Evolutionary conservation across 1,139 yeast species (phyloP).

Genomic region (Taphrina confusa): DNA sequence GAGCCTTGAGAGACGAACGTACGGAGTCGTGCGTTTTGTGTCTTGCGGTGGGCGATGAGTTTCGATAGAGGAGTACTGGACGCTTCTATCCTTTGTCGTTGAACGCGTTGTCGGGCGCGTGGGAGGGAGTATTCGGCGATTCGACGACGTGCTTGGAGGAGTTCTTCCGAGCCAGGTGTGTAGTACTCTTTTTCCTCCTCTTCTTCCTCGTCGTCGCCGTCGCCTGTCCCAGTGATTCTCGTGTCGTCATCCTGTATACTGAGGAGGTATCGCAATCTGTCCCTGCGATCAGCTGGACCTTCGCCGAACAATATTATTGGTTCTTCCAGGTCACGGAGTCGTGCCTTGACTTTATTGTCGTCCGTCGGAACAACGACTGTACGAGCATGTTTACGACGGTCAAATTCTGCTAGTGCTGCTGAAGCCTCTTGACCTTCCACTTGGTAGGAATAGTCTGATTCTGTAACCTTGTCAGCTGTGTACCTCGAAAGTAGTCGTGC

Average conservation of each 20-base stretch:
- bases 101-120: conserved; percentile 48
- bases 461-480: background rate
- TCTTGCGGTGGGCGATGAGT: conserved; percentile 35
- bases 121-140: conserved; percentile 58
- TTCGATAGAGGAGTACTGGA: conserved; percentile 40
- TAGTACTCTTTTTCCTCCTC: conserved; percentile 70
- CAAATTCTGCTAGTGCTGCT: conserved; percentile 21
- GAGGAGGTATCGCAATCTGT: conserved; percentile 55
- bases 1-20: conserved; percentile 61
- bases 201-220: conserved; percentile 48
- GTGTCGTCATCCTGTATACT: conserved; percentile 42
- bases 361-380: conserved; percentile 57
- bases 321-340: conserved; percentile 56
- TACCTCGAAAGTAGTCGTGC: too few relatives aligned
- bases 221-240: conserved; percentile 33
- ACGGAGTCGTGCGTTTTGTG: conserved; percentile 44
- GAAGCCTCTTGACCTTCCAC: conserved; percentile 19
- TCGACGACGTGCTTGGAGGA: conserved; percentile 56
- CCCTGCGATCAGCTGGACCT: conserved; percentile 61
- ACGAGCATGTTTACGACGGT: conserved; percentile 37
- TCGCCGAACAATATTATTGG: conserved; percentile 66
- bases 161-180: conserved; percentile 70
- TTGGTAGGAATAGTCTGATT: conserved; percentile 12
- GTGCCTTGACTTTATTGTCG: conserved; percentile 60
- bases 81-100: conserved; percentile 21